Evolutionary conservation across 139 green algal genomes (phyloP).

Genomic region (Chlorella sp.): DNA sequence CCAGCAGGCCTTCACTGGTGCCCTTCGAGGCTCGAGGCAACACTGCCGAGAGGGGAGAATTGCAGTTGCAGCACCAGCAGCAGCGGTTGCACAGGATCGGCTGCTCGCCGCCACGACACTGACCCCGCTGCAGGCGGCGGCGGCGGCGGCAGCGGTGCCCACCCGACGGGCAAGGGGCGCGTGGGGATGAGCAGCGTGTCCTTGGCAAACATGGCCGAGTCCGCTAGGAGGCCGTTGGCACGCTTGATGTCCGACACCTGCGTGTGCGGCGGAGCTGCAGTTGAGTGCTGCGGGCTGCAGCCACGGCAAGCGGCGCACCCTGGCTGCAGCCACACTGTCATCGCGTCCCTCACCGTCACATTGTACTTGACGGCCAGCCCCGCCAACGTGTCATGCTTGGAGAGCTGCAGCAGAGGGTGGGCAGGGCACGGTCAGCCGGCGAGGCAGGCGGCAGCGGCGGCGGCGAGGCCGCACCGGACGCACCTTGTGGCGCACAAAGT

Average conservation of each 20-base stretch:
- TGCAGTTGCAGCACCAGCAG: too few relatives aligned
- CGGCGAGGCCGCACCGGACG: neutral
- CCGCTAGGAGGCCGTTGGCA: slow-evolving; percentile 83
- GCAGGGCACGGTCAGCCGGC: neutral
- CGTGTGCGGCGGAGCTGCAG: too few relatives aligned
- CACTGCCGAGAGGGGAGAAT: too few relatives aligned
- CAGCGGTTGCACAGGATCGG: too few relatives aligned
- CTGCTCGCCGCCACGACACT: too few relatives aligned
- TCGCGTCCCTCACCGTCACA: slow-evolving; percentile 65
- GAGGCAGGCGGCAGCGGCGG: too few relatives aligned
- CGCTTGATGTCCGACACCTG: slow-evolving; percentile 92
- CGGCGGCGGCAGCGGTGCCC: neutral
- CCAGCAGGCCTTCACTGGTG: too few relatives aligned
- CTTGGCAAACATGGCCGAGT: slow-evolving; percentile 83
- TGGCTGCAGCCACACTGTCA: too few relatives aligned
- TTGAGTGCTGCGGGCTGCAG: too few relatives aligned
- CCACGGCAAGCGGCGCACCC: too few relatives aligned
- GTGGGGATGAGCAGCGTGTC: slow-evolving; percentile 82
- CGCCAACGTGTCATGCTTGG: slow-evolving; percentile 86
- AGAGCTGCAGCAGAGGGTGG: slow-evolving; percentile 62
- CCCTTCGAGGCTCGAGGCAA: too few relatives aligned
- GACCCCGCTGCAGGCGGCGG: neutral
- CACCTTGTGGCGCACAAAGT: slow-evolving; percentile 45
- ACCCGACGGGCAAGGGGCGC: slow-evolving; percentile 71
- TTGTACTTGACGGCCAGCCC: slow-evolving; percentile 87